phyloP scores from a whole-genome alignment of 768 basidiomycete species.

The Suillus paluster region DNA sequence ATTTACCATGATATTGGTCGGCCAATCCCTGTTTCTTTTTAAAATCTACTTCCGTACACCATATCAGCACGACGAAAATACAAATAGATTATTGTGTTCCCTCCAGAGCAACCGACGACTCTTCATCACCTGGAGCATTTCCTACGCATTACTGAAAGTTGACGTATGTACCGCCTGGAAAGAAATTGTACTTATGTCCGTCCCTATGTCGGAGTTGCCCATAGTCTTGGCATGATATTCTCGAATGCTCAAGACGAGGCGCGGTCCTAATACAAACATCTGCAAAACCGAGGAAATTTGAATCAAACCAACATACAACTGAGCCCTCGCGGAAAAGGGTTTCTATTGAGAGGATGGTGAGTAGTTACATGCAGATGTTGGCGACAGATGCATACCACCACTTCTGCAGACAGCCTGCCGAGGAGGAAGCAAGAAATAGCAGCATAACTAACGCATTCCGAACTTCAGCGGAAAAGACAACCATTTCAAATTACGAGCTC shows the following conservation, averaged over 20 bases:
- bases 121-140: neutral
- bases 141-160: neutral
- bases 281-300: neutral
- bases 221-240: neutral
- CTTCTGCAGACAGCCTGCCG: neutral
- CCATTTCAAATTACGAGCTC: neutral
- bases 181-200: neutral
- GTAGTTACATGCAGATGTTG: neutral
- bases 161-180: neutral
- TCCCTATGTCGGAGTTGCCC: neutral
- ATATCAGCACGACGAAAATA: neutral
- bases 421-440: neutral
- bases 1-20: too few relatives aligned
- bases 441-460: neutral
- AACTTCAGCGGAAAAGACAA: neutral
- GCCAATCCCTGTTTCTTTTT: too few relatives aligned
- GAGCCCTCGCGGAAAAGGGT: too few relatives aligned
- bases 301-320: rapidly evolving
- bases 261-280: neutral
- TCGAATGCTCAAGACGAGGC: neutral
- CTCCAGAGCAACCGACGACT: too few relatives aligned
- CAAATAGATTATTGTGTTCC: neutral
- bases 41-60: neutral
- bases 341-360: neutral
- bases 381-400: neutral